These are phyloP conservation scores for Wickerhamomyces pijperi DNA, from an alignment of 805 yeast genomes.

Conservation along the genomic window DNA sequence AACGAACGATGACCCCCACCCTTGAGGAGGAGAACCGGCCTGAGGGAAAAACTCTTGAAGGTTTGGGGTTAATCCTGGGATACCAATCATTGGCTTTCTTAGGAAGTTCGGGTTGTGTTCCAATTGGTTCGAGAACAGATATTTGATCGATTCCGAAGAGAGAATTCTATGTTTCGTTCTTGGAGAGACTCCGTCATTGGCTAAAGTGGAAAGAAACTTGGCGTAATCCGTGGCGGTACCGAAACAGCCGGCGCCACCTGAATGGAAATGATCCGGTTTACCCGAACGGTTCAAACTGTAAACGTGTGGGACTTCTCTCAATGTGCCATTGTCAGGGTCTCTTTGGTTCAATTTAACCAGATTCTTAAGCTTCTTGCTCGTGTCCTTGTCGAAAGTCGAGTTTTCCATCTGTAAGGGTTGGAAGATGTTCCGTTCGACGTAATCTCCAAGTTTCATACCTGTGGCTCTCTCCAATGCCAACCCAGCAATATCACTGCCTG, in stretches of 20 bases:
- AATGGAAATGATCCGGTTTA: slow-evolving; percentile 6
- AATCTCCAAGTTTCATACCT: slow-evolving; percentile 16
- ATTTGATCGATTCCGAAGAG: background rate
- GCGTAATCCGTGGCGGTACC: slow-evolving; percentile 25
- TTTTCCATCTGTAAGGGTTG: slow-evolving; percentile 17
- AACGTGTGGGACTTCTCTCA: slow-evolving; percentile 5
- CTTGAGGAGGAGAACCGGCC: slow-evolving; percentile 15
- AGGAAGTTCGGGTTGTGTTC: background rate
- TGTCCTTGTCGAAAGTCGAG: slow-evolving; percentile 10
- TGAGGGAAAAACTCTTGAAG: slow-evolving; percentile 15
- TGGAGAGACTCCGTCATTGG: slow-evolving; percentile 27
- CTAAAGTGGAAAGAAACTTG: slow-evolving; percentile 24
- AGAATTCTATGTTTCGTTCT: background rate
- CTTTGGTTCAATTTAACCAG: slow-evolving; percentile 8
- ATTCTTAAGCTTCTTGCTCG: slow-evolving; percentile 1
- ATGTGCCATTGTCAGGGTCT: slow-evolving; percentile 7
- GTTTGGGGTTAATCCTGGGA: slow-evolving; percentile 7
- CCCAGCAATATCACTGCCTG: slow-evolving; percentile 22
- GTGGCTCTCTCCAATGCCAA: slow-evolving; percentile 15
- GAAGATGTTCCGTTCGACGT: slow-evolving; percentile 14
- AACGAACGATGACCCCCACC: slow-evolving; percentile 23
- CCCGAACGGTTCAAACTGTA: background rate
- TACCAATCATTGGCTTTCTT: slow-evolving; percentile 1
- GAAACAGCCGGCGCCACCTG: slow-evolving; percentile 31
- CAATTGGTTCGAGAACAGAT: background rate